phyloP scores from a whole-genome alignment of 2,329 filamentous ascomycete species.

The Ilyonectria destructans region DNA sequence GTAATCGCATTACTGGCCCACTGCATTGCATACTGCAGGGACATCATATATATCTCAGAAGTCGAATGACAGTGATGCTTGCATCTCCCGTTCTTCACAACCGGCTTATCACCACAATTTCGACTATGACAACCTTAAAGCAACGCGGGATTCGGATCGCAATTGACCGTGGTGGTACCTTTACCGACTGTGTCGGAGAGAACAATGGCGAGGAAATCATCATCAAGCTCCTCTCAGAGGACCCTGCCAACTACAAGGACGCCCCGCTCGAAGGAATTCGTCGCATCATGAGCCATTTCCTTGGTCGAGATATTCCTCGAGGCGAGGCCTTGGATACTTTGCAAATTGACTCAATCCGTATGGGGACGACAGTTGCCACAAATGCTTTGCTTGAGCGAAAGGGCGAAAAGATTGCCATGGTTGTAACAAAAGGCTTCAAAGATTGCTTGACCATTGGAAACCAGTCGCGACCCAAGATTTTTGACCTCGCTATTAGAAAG shows the following conservation, averaged over 20 bases:
- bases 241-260: conserved; percentile 91
- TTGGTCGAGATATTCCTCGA: conserved; percentile 82
- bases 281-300: conserved; percentile 86
- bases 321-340: conserved; percentile 86
- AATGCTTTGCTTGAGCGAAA: conserved; percentile 93
- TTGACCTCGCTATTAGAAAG: conserved; percentile 89
- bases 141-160: conserved; percentile 80
- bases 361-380: conserved; percentile 96
- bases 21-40: conserved; percentile 15
- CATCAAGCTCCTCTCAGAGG: conserved; percentile 91
- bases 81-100: background rate
- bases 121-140: conserved; percentile 55
- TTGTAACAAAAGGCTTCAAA: conserved; percentile 90
- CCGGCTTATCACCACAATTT: conserved; percentile 9
- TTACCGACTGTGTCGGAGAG: conserved; percentile 93
- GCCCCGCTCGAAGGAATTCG: conserved; percentile 93
- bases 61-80: background rate
- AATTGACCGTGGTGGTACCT: conserved; percentile 88
- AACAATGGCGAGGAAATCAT: conserved; percentile 84
- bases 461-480: conserved; percentile 90
- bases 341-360: conserved; percentile 90
- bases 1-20: conserved; percentile 29
- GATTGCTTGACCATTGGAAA: conserved; percentile 93
- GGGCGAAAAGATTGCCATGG: conserved; percentile 88
- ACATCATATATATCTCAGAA: background rate